These are phyloP conservation scores for Lasiodiplodia hormozganensis DNA, from an alignment of 2,329 filamentous ascomycete genomes.

Conservation along the genomic window DNA sequence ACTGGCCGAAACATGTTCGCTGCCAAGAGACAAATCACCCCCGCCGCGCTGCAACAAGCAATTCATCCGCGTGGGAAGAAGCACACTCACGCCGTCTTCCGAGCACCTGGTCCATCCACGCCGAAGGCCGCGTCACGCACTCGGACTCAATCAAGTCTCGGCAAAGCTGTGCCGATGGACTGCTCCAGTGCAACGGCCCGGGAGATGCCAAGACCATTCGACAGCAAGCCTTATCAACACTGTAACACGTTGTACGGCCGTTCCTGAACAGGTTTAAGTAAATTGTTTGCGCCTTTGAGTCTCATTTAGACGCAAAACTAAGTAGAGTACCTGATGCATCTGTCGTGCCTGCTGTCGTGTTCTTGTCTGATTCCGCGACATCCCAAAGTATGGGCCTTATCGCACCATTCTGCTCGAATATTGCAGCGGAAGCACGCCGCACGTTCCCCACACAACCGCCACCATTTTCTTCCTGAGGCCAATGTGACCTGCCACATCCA, in stretches of 20 bases:
- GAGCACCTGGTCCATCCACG: neutral
- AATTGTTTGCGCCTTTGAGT: neutral
- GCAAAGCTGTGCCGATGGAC: neutral
- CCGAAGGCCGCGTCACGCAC: neutral
- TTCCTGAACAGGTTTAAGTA: neutral
- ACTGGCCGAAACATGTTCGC: neutral
- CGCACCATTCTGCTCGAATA: constrained; percentile 11
- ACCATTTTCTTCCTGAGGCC: neutral
- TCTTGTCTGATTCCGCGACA: neutral
- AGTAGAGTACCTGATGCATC: neutral
- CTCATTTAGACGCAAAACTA: neutral
- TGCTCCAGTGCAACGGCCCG: neutral
- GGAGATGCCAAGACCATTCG: neutral
- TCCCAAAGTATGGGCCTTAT: neutral
- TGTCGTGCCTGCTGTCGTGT: neutral
- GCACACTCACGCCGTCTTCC: neutral
- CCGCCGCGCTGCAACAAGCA: neutral
- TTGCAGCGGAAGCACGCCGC: constrained; percentile 15
- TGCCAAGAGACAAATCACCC: neutral
- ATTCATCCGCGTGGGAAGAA: neutral
- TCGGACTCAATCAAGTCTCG: neutral
- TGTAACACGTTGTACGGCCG: too few relatives aligned
- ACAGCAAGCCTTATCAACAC: too few relatives aligned
- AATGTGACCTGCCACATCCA: neutral
- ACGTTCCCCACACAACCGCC: neutral